These are phyloP conservation scores for Xerocomellus amylosporus DNA, from an alignment of 768 basidiomycete genomes.

Conservation along the genomic window DNA sequence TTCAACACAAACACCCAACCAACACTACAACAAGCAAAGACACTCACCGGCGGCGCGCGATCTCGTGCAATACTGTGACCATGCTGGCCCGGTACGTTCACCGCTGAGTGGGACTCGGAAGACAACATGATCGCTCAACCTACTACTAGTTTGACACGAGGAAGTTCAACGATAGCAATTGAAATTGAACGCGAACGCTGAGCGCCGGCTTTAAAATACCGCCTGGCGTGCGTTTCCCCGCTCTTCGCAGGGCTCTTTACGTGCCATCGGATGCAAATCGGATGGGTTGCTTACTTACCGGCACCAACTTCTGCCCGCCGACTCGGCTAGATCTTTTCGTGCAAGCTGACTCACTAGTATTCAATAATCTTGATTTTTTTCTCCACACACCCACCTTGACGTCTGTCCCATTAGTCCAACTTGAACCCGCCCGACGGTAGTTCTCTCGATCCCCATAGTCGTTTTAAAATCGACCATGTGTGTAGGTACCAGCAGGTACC, in stretches of 20 bases:
- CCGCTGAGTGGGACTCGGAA: not conserved
- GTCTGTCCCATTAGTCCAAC: not conserved
- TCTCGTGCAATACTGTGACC: not conserved
- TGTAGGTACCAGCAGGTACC: not conserved
- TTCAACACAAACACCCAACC: not conserved
- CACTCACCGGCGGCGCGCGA: constrained; percentile 9
- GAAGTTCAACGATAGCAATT: not conserved
- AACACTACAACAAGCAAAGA: not conserved
- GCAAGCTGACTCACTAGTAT: not conserved
- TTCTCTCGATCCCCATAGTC: not conserved
- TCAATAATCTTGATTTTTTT: not conserved
- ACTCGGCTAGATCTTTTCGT: not conserved
- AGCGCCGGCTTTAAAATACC: constrained; percentile 3
- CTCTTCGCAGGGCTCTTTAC: constrained; percentile 8
- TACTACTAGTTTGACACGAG: not conserved
- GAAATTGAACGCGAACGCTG: not conserved
- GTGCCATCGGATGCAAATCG: not conserved
- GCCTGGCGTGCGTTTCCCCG: not conserved
- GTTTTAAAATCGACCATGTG: not conserved
- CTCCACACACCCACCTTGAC: not conserved
- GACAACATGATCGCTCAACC: not conserved
- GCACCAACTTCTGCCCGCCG: not conserved
- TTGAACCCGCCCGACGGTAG: not conserved
- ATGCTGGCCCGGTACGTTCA: not conserved
- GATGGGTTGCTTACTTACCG: constrained; percentile 9